A percentile compares a stretch with the other conserved stretches of the same genome.
Evolutionary conservation across 2,329 filamentous ascomycete genomes (phyloP).

Genomic region (Aspergillus intermedius): DNA sequence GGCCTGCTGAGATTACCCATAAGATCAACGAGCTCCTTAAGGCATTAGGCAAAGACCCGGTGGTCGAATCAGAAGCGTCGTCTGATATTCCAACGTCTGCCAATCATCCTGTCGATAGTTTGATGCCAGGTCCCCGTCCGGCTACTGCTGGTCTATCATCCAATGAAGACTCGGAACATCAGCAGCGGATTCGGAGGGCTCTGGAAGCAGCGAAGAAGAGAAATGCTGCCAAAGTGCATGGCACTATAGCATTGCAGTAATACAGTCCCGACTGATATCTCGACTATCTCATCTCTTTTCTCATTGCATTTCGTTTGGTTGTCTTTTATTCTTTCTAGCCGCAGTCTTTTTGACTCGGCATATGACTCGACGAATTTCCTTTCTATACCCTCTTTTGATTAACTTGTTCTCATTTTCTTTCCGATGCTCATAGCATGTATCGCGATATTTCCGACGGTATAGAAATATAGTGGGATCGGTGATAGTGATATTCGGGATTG

Average conservation of each 20-base stretch:
- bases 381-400: constrained; percentile 6
- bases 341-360: constrained; percentile 1
- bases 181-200: constrained; percentile 44
- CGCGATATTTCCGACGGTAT: not conserved
- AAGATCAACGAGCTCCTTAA: constrained; percentile 35
- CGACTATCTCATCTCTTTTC: not conserved
- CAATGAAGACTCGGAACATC: constrained; percentile 36
- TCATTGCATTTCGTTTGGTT: not conserved
- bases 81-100: constrained; percentile 4
- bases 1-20: constrained; percentile 29
- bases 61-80: constrained; percentile 10
- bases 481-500: too few species aligned
- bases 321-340: not conserved
- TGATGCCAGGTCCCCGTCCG: constrained; percentile 22
- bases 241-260: constrained; percentile 4
- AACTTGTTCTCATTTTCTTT: not conserved
- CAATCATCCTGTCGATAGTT: constrained; percentile 10
- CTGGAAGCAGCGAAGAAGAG: constrained; percentile 50
- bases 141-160: constrained; percentile 13
- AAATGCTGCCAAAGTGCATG: constrained; percentile 36
- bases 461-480: too few species aligned
- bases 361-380: constrained; percentile 17
- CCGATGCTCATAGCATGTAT: not conserved
- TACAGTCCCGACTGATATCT: not conserved
- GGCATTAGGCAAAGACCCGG: constrained; percentile 26